A percentile compares a stretch with the other conserved stretches of the same genome.
Conservation (phyloP, 1,284 basidiomycete genomes). For the Moniliophthora roreri region DNA sequence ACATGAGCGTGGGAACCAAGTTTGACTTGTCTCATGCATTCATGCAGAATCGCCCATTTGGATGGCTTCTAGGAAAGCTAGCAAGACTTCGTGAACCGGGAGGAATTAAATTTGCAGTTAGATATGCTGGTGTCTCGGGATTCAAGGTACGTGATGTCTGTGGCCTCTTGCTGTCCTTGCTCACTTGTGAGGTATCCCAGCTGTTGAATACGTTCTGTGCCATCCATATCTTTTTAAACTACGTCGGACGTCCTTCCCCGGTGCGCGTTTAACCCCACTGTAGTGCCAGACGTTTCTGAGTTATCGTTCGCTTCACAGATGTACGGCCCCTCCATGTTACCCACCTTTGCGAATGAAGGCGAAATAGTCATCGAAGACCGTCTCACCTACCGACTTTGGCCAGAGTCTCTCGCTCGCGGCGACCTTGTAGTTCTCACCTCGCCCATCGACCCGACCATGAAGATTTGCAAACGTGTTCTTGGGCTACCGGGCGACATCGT, state of each 20-base stretch:
- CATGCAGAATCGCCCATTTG: constrained; percentile 5
- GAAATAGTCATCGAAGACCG: constrained; percentile 67
- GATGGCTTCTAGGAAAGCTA: constrained; percentile 5
- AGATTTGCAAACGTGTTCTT: constrained; percentile 90
- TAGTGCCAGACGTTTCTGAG: not conserved
- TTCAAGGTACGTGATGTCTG: constrained; percentile 25
- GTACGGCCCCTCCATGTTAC: constrained; percentile 85
- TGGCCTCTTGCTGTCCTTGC: not conserved
- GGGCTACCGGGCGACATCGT: constrained; percentile 90
- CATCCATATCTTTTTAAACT: constrained; percentile 57
- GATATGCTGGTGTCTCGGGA: constrained; percentile 11
- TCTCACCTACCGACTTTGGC: constrained; percentile 54
- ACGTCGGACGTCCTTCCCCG: constrained; percentile 54
- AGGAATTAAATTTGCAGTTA: not conserved
- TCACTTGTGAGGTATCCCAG: constrained; percentile 29
- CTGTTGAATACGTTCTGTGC: constrained; percentile 50
- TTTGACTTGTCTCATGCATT: not conserved
- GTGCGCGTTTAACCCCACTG: constrained; percentile 31
- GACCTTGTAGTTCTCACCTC: constrained; percentile 82
- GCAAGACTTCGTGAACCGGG: not conserved
- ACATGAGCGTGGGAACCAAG: constrained; percentile 45
- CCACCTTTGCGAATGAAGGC: constrained; percentile 65
- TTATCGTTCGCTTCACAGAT: constrained; percentile 36
- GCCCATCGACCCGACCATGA: constrained; percentile 67
- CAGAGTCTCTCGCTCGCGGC: constrained; percentile 62